A percentile compares a stretch with the other conserved stretches of the same genome.
Conservation (phyloP, 176 grass and related monocot genomes). For the Carex pumila region DNA sequence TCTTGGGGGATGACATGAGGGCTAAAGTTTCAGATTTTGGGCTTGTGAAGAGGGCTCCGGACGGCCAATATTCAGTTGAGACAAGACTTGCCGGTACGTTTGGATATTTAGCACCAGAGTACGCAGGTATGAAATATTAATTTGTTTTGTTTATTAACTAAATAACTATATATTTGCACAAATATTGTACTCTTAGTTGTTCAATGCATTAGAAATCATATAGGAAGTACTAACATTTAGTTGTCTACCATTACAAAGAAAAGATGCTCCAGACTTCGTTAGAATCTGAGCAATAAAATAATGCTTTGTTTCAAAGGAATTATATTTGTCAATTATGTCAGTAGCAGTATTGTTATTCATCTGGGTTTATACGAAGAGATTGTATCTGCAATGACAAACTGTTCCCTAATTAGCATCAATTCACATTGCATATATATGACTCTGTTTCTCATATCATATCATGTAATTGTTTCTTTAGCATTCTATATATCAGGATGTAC, state of each 20-base stretch:
- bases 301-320: neutral
- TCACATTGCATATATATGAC: neutral
- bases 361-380: neutral
- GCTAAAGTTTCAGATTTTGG: constrained; percentile 25
- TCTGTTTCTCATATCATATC: neutral
- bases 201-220: neutral
- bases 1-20: constrained; percentile 20
- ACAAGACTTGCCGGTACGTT: constrained; percentile 21
- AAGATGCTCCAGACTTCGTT: neutral
- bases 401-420: neutral
- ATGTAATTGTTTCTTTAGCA: neutral
- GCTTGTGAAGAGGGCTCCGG: constrained; percentile 8
- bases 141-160: neutral
- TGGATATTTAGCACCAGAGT: constrained; percentile 18
- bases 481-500: neutral
- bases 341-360: neutral
- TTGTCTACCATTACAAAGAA: neutral
- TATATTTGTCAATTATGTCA: neutral
- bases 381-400: neutral
- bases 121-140: constrained; percentile 14
- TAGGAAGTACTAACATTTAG: neutral
- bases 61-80: neutral
- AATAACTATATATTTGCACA: neutral
- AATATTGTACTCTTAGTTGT: neutral
- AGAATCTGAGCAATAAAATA: neutral